Percentiles rank a stretch among this genome's conserved stretches.
phyloP scores from a whole-genome alignment of 306 rosid species.

The Prunus mira region DNA sequence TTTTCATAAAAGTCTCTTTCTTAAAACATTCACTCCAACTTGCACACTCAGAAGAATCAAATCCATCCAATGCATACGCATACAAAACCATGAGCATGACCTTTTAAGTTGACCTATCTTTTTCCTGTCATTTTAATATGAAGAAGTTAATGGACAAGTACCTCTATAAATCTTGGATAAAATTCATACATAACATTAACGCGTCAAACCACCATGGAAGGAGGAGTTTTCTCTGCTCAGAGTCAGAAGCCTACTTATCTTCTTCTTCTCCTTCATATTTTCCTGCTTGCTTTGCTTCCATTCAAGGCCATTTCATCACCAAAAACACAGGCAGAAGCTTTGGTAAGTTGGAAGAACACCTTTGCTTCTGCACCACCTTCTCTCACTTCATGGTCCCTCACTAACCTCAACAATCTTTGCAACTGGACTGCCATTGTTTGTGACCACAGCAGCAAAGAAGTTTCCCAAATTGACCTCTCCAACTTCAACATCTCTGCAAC shows the following conservation, averaged over 20 bases:
- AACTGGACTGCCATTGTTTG: slow-evolving; percentile 56
- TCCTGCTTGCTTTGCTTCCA: slow-evolving; percentile 37
- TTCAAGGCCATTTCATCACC: slow-evolving; percentile 41
- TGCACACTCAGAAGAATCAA: neutral
- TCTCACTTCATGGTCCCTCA: slow-evolving; percentile 54
- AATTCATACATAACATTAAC: neutral
- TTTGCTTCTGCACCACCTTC: slow-evolving; percentile 30
- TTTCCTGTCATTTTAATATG: too few species aligned
- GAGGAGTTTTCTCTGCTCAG: neutral
- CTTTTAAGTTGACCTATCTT: neutral
- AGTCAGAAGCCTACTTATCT: neutral
- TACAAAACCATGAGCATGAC: too few species aligned
- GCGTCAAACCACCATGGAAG: slow-evolving; percentile 7
- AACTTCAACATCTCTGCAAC: slow-evolving; percentile 38
- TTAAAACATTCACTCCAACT: too few species aligned
- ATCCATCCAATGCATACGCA: neutral
- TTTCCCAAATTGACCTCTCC: slow-evolving; percentile 45
- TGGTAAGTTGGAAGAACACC: slow-evolving; percentile 61
- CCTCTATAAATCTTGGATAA: neutral
- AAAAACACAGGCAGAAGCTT: slow-evolving; percentile 57
- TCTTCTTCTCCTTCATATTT: slow-evolving; percentile 10
- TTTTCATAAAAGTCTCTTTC: neutral
- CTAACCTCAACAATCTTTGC: slow-evolving; percentile 50
- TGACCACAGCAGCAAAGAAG: slow-evolving; percentile 25
- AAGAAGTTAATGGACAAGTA: neutral